phyloP scores from a whole-genome alignment of 2,329 filamentous ascomycete species.

The Colletotrichum sublineola region DNA sequence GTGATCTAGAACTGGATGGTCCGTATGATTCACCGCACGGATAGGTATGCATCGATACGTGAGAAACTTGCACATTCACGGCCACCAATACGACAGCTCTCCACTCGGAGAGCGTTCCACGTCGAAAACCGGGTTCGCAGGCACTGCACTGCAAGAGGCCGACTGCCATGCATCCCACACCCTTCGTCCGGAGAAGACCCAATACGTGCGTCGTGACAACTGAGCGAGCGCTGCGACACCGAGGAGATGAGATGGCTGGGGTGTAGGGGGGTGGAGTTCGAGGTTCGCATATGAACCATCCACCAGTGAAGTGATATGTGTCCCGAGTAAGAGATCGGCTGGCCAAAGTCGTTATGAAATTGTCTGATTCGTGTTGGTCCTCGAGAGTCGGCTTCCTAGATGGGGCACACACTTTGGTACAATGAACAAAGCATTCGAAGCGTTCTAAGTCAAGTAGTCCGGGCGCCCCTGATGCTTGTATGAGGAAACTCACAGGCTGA shows the following conservation, averaged over 20 bases:
- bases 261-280: not conserved
- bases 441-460: not conserved
- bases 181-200: not conserved
- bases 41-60: not conserved
- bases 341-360: not conserved
- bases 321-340: slow-evolving; percentile 7
- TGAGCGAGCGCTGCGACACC: not conserved
- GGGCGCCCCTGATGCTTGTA: slow-evolving; percentile 1
- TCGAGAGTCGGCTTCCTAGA: slow-evolving; percentile 4
- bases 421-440: slow-evolving; percentile 2
- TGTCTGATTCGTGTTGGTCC: slow-evolving; percentile 7
- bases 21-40: not conserved
- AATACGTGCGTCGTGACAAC: not conserved
- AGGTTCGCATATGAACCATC: not conserved
- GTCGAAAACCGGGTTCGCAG: not conserved
- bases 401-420: not conserved
- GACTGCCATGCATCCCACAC: not conserved
- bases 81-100: not conserved
- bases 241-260: slow-evolving; percentile 2
- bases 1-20: not conserved
- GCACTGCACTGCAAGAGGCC: not conserved
- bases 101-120: not conserved
- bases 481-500: slow-evolving; percentile 26
- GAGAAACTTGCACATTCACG: not conserved
- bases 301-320: not conserved